Conservation (phyloP, 1,284 basidiomycete genomes). For the Tylopilus sp. region DNA sequence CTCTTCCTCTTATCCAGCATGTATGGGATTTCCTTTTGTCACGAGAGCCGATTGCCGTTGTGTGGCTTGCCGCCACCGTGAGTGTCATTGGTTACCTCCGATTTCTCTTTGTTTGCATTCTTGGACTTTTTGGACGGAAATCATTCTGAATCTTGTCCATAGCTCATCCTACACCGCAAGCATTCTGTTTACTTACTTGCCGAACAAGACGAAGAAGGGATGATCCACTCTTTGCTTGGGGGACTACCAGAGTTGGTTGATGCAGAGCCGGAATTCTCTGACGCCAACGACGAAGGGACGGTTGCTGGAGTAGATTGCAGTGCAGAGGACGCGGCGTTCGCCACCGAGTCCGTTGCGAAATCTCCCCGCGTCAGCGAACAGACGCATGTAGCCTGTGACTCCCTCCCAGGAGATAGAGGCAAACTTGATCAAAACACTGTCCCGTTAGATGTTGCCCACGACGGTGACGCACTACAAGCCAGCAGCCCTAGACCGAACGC, state of each 20-base stretch:
- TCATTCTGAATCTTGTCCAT: constrained; percentile 9
- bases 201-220: constrained; percentile 69
- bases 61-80: constrained; percentile 83
- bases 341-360: background rate
- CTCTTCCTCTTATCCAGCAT: constrained; percentile 78
- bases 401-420: background rate
- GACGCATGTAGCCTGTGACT: background rate
- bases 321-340: constrained; percentile 1
- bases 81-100: constrained; percentile 36
- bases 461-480: background rate
- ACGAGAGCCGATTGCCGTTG: constrained; percentile 74
- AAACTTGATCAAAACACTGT: background rate
- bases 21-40: constrained; percentile 86
- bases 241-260: constrained; percentile 61
- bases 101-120: background rate
- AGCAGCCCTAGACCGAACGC: background rate
- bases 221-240: constrained; percentile 81
- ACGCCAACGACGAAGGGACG: background rate
- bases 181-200: constrained; percentile 53
- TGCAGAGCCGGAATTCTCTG: constrained; percentile 37
- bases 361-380: background rate
- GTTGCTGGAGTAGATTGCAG: background rate
- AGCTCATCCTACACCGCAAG: constrained; percentile 64
- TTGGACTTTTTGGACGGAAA: background rate
- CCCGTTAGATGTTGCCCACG: background rate